These are phyloP conservation scores for Neophaeococcomyces mojaviensis DNA, from an alignment of 2,329 filamentous ascomycete genomes.

Conservation along the genomic window DNA sequence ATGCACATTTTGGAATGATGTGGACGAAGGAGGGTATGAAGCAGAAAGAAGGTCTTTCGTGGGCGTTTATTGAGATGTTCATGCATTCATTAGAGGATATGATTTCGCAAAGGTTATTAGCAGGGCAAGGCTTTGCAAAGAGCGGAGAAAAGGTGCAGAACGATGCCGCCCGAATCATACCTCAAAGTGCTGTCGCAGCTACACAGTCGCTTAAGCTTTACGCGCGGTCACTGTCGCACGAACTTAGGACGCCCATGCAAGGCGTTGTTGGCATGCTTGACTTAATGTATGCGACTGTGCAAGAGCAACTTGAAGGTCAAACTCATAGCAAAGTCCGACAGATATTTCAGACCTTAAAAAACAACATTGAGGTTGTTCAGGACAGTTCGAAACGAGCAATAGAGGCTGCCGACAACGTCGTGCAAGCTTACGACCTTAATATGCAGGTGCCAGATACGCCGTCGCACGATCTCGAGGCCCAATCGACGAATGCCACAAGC, in stretches of 20 bases:
- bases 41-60: slow-evolving; percentile 47
- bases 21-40: slow-evolving; percentile 58
- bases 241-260: slow-evolving; percentile 67
- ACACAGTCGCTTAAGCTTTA: slow-evolving; percentile 63
- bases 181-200: slow-evolving; percentile 48
- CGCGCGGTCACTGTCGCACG: slow-evolving; percentile 64
- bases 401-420: slow-evolving; percentile 67
- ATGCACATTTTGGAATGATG: slow-evolving; percentile 65
- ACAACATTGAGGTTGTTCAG: slow-evolving; percentile 65
- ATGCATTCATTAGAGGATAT: slow-evolving; percentile 62
- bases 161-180: slow-evolving; percentile 36
- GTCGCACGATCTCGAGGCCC: slow-evolving; percentile 33
- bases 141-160: slow-evolving; percentile 18
- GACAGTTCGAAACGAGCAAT: slow-evolving; percentile 65
- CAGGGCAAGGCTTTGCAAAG: slow-evolving; percentile 43
- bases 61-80: slow-evolving; percentile 61
- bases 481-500: slow-evolving; percentile 22
- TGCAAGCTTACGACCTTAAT: slow-evolving; percentile 67
- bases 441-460: slow-evolving; percentile 65
- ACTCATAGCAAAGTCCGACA: slow-evolving; percentile 43
- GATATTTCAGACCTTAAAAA: slow-evolving; percentile 56
- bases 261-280: slow-evolving; percentile 69
- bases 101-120: slow-evolving; percentile 51
- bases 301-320: slow-evolving; percentile 55
- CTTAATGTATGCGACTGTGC: slow-evolving; percentile 66